phyloP scores from a whole-genome alignment of 2,329 filamentous ascomycete species.

The Diplodia intermedia region DNA sequence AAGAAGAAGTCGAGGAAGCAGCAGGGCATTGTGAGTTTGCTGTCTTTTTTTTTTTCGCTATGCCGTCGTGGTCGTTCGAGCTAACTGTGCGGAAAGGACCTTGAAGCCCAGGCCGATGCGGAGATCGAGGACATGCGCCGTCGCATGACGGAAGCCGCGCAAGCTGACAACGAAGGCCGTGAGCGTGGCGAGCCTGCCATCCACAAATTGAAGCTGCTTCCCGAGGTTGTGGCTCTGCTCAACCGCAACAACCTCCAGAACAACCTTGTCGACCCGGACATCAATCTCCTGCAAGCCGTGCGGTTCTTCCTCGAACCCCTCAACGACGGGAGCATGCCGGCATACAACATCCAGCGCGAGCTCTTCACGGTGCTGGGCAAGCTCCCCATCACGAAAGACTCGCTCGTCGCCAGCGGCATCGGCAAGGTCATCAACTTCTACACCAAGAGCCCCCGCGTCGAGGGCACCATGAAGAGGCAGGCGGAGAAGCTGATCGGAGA shows the following conservation, averaged over 20 bases:
- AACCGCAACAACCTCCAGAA: conserved; percentile 88
- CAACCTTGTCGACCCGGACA: conserved; percentile 89
- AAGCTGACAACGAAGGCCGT: conserved; percentile 83
- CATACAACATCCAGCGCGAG: conserved; percentile 97
- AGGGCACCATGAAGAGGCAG: conserved; percentile 88
- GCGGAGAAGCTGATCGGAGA: conserved; percentile 92
- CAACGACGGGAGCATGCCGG: conserved; percentile 90
- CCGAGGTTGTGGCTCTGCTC: conserved; percentile 84
- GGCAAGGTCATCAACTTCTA: conserved; percentile 98
- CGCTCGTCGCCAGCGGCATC: conserved; percentile 87
- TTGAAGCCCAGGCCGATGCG: conserved; percentile 88
- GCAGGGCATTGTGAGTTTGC: conserved; percentile 77
- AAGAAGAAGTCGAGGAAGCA: conserved; percentile 77
- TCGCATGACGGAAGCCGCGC: conserved; percentile 88
- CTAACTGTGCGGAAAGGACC: conserved; percentile 64
- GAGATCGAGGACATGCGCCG: conserved; percentile 87
- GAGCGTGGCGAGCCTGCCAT: conserved; percentile 80
- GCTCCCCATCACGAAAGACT: conserved; percentile 89
- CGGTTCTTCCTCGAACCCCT: conserved; percentile 97
- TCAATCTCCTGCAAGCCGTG: conserved; percentile 91
- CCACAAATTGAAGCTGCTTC: conserved; percentile 92
- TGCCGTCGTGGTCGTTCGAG: conserved; percentile 31
- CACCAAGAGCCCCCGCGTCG: conserved; percentile 90
- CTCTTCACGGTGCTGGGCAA: conserved; percentile 81
- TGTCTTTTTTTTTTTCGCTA: no score